phyloP scores from a whole-genome alignment of 2,329 filamentous ascomycete species.

The Aspergillus fumigatus region DNA sequence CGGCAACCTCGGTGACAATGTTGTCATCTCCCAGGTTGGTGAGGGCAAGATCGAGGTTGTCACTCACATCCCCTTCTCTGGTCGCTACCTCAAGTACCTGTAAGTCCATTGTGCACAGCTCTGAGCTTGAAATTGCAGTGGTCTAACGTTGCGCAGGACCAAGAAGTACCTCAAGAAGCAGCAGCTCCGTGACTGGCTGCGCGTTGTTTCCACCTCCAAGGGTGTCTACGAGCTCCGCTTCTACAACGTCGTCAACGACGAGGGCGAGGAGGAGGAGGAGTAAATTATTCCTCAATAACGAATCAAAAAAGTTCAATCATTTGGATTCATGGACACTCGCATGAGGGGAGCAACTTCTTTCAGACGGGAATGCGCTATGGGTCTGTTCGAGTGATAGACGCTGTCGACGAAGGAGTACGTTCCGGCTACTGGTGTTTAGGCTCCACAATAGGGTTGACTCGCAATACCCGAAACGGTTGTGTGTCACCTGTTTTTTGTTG shows the following conservation, averaged over 20 bases:
- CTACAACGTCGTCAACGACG: conserved; percentile 99
- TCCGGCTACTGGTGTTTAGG: background rate
- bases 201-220: conserved; percentile 95
- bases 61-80: conserved; percentile 95
- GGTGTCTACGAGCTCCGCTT: conserved; percentile 99
- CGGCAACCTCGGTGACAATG: conserved; percentile 92
- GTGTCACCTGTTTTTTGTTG: background rate
- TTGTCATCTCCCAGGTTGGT: conserved; percentile 83
- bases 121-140: background rate
- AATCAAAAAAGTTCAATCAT: conserved; percentile 15
- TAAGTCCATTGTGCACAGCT: conserved; percentile 48
- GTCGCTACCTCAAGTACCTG: conserved; percentile 99
- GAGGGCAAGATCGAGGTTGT: conserved; percentile 98
- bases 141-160: conserved; percentile 56
- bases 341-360: conserved; percentile 8
- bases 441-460: background rate
- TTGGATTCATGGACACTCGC: conserved; percentile 1
- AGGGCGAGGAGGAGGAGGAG: conserved; percentile 96
- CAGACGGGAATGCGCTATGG: conserved; percentile 4
- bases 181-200: conserved; percentile 99
- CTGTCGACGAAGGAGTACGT: conserved; percentile 8
- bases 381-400: conserved; percentile 10
- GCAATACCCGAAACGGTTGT: conserved; percentile 11
- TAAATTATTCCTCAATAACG: conserved; percentile 52
- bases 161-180: conserved; percentile 99